Base-by-base conservation (phyloP, 2,329 filamentous ascomycete species). In the Calonectria multiphialidica region DNA sequence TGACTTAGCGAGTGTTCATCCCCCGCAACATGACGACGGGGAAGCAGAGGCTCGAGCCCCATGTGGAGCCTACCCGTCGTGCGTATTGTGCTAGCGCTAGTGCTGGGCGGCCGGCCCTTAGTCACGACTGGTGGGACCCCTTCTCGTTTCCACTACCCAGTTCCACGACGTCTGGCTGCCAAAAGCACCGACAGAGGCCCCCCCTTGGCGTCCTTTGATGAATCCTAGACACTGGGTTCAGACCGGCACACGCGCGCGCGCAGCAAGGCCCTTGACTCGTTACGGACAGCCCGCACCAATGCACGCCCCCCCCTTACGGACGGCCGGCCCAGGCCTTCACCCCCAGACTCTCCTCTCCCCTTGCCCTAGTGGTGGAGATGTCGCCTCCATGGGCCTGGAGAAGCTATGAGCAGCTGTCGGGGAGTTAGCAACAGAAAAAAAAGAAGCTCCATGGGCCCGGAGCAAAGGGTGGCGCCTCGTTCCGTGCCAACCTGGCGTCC, bases 381-480 rank as follows among this genome's bases (percentile, higher is more conserved):
- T 65, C 49, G 55, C 23, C 77, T 73, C 53, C 42, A 66, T 53
- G 37, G 49, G 53, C 64, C 64, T 61, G 67, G 63, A 59, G 57
- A 59, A 65, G 53, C 35, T 50, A 35, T 23, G 30, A 72, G 59
- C 62, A 68, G 65, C 75, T 73, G 72, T 44, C 72, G 72, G 62
- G 23, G 62, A 62, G 40, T 65, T 47, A 47, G 64, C 40, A 72
- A 2, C 42, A 53, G 25, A 55, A 30, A 68, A 25, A 23, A 42
- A 53, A 57, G 67, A 64, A 49, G 65, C 21, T 70, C 66, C 74
- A 74, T 74, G 70, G 72, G 64, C 59, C 71, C 78, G 78, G 78
- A 72, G 78, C 78, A 79, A 79, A 79, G 78, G 78, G 78, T 79
- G 78, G 78, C 78, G 76, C 73, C 68, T 64, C 66, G 28, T 71